phyloP scores from a whole-genome alignment of 495 filamentous ascomycete species.

The Penicillium verhagenii region DNA sequence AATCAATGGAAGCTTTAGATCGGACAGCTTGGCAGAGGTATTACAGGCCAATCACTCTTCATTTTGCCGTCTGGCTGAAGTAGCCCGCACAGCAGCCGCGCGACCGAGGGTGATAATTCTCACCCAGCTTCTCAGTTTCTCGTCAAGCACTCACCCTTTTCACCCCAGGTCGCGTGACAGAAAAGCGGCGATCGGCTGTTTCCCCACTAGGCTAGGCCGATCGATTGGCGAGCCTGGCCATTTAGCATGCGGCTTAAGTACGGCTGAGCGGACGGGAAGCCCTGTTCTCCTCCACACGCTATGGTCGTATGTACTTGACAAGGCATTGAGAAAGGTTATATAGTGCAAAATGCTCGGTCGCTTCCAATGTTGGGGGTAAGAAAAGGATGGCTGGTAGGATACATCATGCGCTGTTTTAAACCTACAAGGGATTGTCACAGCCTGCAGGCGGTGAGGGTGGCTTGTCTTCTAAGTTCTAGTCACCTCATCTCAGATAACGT shows the following conservation, averaged over 20 bases:
- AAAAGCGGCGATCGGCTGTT: background rate
- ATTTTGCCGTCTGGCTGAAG: background rate
- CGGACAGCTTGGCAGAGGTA: background rate
- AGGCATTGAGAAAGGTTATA: no score
- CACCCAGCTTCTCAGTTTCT: background rate
- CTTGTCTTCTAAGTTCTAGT: no score
- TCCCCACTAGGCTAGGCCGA: background rate
- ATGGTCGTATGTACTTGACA: background rate
- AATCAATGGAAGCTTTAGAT: background rate
- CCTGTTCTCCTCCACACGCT: background rate
- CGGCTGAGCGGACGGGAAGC: background rate
- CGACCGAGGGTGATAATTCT: background rate
- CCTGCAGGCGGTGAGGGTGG: no score
- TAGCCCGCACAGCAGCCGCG: background rate
- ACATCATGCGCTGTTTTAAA: no score
- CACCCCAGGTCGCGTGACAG: background rate
- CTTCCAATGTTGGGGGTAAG: no score
- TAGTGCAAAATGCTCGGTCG: no score
- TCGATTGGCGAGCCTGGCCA: background rate
- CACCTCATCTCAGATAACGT: no score
- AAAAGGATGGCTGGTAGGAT: no score
- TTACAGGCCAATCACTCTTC: background rate
- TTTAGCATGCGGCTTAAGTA: no score
- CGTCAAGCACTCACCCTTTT: background rate
- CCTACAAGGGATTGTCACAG: no score